These are phyloP conservation scores for Rhynchospora tenuis DNA, from an alignment of 176 grass and related monocot species.

Conservation along the genomic window DNA sequence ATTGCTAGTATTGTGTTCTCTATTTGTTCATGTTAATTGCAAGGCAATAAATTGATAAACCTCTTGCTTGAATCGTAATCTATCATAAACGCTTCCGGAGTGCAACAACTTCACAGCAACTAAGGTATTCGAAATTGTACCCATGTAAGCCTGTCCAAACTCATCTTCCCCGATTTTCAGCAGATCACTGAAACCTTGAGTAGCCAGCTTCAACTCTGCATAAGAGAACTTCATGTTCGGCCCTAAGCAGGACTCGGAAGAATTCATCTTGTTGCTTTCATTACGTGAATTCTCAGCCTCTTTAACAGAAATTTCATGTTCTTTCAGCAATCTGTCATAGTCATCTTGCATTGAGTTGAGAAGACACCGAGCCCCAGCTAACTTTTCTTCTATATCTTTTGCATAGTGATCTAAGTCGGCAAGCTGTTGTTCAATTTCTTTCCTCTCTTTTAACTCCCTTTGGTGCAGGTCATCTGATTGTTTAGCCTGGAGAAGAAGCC, in stretches of 20 bases:
- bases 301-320: slow-evolving; percentile 2
- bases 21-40: background rate
- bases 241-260: slow-evolving; percentile 33
- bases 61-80: slow-evolving; percentile 44
- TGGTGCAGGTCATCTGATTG: slow-evolving; percentile 31
- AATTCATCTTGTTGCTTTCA: slow-evolving; percentile 17
- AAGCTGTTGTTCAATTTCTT: slow-evolving; percentile 58
- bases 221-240: slow-evolving; percentile 30
- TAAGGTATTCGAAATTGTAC: slow-evolving; percentile 23
- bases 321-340: slow-evolving; percentile 23
- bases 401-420: background rate
- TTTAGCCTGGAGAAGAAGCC: slow-evolving; percentile 27
- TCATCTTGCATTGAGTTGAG: slow-evolving; percentile 18
- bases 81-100: slow-evolving; percentile 21
- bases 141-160: slow-evolving; percentile 40
- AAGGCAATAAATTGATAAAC: slow-evolving; percentile 17
- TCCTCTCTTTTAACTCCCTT: slow-evolving; percentile 34
- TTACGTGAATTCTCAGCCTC: slow-evolving; percentile 23
- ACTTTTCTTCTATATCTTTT: background rate
- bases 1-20: background rate
- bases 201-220: slow-evolving; percentile 31
- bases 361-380: background rate
- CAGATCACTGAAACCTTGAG: slow-evolving; percentile 32
- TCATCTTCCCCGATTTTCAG: slow-evolving; percentile 42
- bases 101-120: slow-evolving; percentile 46